Evolutionary conservation across 805 yeast genomes (phyloP).

Genomic region (Saturnispora sekii): DNA sequence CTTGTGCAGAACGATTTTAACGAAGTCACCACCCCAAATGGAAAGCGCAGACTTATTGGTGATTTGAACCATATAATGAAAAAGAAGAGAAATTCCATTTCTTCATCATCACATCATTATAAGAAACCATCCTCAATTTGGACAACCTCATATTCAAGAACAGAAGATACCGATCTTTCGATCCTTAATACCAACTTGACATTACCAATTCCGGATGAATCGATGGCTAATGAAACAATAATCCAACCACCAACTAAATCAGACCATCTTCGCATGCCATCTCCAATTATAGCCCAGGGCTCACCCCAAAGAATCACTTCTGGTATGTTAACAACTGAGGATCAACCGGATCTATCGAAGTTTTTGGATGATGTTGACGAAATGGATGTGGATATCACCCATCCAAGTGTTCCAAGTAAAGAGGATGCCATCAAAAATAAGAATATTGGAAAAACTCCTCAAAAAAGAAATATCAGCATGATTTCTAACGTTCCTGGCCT

Average conservation of each 20-base stretch:
- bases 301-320: constrained; percentile 30
- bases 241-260: constrained; percentile 19
- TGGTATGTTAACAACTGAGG: constrained; percentile 25
- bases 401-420: constrained; percentile 26
- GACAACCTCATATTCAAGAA: constrained; percentile 9
- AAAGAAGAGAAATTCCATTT: constrained; percentile 23
- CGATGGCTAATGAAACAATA: constrained; percentile 10
- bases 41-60: constrained; percentile 18
- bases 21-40: constrained; percentile 6
- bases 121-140: constrained; percentile 16
- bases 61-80: constrained; percentile 23
- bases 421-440: constrained; percentile 19
- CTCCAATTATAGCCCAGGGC: constrained; percentile 27
- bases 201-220: constrained; percentile 10
- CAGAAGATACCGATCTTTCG: constrained; percentile 9
- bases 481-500: constrained; percentile 6
- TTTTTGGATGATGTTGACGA: constrained; percentile 13
- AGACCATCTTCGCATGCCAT: constrained; percentile 18
- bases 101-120: neutral
- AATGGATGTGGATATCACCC: constrained; percentile 11
- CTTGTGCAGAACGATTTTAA: constrained; percentile 32
- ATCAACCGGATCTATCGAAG: constrained; percentile 29
- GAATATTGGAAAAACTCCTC: constrained; percentile 22
- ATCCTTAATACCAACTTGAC: constrained; percentile 7
- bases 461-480: constrained; percentile 13